A percentile compares a stretch with the other conserved stretches of the same genome.
phyloP scores from a whole-genome alignment of 768 basidiomycete species.

The Lactarius indigo region DNA sequence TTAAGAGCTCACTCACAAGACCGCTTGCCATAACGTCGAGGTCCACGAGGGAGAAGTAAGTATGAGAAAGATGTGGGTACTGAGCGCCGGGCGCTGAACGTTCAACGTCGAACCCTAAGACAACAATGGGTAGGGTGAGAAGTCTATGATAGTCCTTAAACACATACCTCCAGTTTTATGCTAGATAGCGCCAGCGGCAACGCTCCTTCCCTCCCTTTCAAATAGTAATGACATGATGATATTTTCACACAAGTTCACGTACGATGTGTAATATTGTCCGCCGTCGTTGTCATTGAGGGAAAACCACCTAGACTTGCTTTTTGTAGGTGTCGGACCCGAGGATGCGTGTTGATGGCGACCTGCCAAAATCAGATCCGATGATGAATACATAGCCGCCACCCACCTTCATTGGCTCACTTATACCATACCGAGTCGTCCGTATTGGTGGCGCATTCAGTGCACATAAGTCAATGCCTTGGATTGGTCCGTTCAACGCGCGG shows the following conservation, averaged over 20 bases:
- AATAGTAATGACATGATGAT: neutral
- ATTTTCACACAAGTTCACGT: neutral
- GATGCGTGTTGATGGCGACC: neutral
- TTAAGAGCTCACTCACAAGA: slow-evolving; percentile 55
- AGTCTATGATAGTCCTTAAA: neutral
- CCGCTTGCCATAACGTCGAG: slow-evolving; percentile 8
- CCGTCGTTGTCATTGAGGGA: neutral
- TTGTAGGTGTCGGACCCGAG: neutral
- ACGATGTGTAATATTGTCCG: neutral
- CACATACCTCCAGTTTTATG: slow-evolving; percentile 1
- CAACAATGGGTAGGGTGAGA: neutral
- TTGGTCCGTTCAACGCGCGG: neutral
- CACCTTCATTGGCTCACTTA: neutral
- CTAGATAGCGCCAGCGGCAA: neutral
- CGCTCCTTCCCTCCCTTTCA: neutral
- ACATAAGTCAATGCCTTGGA: neutral
- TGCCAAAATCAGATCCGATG: neutral
- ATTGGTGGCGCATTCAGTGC: neutral
- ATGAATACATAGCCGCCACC: neutral
- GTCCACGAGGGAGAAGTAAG: no score
- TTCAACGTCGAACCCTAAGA: neutral
- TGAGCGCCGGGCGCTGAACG: neutral
- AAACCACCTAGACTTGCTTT: neutral
- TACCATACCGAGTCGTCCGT: neutral
- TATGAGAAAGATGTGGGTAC: neutral